phyloP scores from a whole-genome alignment of 306 rosid species.

The Acacia melanoxylon region DNA sequence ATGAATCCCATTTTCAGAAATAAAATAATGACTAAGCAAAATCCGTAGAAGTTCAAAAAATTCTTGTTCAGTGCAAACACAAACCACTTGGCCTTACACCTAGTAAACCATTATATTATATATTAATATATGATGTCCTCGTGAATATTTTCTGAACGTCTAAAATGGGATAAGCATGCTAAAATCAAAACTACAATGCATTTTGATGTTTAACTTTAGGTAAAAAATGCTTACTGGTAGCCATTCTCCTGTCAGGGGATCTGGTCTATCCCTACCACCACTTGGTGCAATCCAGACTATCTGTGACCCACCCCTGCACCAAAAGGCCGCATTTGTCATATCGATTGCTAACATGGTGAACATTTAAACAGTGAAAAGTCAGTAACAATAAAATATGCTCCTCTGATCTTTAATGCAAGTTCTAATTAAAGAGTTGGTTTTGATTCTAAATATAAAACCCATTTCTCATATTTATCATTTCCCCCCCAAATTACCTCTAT shows the following conservation, averaged over 20 bases:
- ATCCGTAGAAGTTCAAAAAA: conserved; percentile 5
- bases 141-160: background rate
- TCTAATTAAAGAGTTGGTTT: too few species aligned
- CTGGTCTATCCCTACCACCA: conserved; percentile 95
- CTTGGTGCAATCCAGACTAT: conserved; percentile 98
- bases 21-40: background rate
- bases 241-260: conserved; percentile 70
- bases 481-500: too few species aligned
- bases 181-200: background rate
- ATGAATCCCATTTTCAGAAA: conserved; percentile 18
- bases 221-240: conserved; percentile 64
- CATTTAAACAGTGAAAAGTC: conserved; percentile 16
- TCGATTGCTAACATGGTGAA: conserved; percentile 16
- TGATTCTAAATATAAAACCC: too few species aligned
- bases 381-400: conserved; percentile 14
- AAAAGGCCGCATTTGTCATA: conserved; percentile 23
- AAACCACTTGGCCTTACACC: background rate
- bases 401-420: too few species aligned
- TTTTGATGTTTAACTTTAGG: conserved; percentile 21
- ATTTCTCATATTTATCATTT: too few species aligned
- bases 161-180: conserved; percentile 20
- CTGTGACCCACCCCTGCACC: conserved; percentile 84
- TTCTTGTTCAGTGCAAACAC: background rate
- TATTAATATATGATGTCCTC: background rate
- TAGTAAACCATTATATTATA: conserved; percentile 6